These are phyloP conservation scores for Nectriaceae sp. DNA, from an alignment of 2,329 filamentous ascomycete species.

Conservation along the genomic window DNA sequence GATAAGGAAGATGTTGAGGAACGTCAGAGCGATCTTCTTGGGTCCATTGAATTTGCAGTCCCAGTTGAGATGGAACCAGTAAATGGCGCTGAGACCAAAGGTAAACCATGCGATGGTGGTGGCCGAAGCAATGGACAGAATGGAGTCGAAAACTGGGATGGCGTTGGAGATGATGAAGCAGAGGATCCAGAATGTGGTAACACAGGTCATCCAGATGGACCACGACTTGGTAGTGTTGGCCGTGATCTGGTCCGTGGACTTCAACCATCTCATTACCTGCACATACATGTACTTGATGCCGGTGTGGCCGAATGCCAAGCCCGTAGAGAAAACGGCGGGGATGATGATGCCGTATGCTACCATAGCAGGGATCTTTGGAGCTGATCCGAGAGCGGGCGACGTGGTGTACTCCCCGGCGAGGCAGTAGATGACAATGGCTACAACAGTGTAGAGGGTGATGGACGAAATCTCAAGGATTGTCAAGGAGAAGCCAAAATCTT, in stretches of 20 bases:
- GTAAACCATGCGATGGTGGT: conserved; percentile 40
- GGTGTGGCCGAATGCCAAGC: conserved; percentile 35
- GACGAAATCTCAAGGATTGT: conserved; percentile 25
- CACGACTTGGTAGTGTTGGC: conserved; percentile 35
- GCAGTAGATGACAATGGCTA: conserved; percentile 30
- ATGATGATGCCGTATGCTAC: conserved; percentile 36
- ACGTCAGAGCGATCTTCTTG: conserved; percentile 31
- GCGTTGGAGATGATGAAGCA: conserved; percentile 39
- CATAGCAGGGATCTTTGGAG: conserved; percentile 22
- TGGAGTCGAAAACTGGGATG: conserved; percentile 40
- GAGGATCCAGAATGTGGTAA: conserved; percentile 36
- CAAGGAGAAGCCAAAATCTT: conserved; percentile 32
- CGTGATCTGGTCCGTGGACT: conserved; percentile 35
- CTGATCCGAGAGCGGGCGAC: conserved; percentile 29
- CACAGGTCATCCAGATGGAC: conserved; percentile 36
- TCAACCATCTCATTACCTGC: conserved; percentile 34
- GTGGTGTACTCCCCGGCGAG: conserved; percentile 30
- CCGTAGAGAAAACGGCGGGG: conserved; percentile 32
- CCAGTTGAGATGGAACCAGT: conserved; percentile 41
- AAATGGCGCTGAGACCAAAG: conserved; percentile 37
- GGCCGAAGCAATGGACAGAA: conserved; percentile 38
- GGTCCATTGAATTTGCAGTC: conserved; percentile 28
- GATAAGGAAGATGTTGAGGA: conserved; percentile 34
- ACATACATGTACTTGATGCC: conserved; percentile 39
- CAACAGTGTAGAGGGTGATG: conserved; percentile 27